Evolutionary conservation across 108 stramenopile genomes (phyloP), one percentile per base, ranked within the genome.

Genomic region (Cafeteria roenbergensis): DNA sequence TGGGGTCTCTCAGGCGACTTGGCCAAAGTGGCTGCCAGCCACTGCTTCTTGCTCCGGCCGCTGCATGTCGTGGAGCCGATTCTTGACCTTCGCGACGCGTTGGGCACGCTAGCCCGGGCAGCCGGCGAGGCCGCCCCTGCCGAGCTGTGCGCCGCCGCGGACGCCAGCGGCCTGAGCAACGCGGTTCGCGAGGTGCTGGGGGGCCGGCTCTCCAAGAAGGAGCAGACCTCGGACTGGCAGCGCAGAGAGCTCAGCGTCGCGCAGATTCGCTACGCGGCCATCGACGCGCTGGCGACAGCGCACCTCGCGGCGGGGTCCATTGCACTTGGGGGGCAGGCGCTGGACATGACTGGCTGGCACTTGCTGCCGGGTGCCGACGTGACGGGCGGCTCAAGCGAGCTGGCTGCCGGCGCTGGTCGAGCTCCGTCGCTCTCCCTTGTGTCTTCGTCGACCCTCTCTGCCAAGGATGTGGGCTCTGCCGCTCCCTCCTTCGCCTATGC

Each of bases 221-320:
- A 61, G 59, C 59, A 61, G n/a, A 27, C 24, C n/a, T 29, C 20
- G 17, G 59, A 61, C n/a, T 61, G 59, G 59, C 59, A 61, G 59
- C 2, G 8, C 17, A 12, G 59, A 2, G 20, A 8, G 30, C 59
- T 61, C 21, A 37, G 20, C 24, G 17, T 24, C 17, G 29, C 9
- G 37, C 59, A 61, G 59, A 1, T 9, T 8, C 22, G 59, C 2
- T 61, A 61, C 37, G 59, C 21, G 17, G n/a, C n/a, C 24, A 61
- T 28, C 20, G 59, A 61, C 59, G 59, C 59, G 24, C n/a, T 26
- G n/a, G n/a, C n/a, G n/a, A n/a, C n/a, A n/a, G n/a, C n/a, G n/a
- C n/a, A n/a, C n/a, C n/a, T n/a, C n/a, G n/a, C n/a, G n/a, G n/a
- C n/a, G n/a, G n/a, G n/a, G n/a, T n/a, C n/a, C n/a, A n/a, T n/a